Conservation (phyloP, 2,329 filamentous ascomycete genomes). For the Talaromyces atroroseus region DNA sequence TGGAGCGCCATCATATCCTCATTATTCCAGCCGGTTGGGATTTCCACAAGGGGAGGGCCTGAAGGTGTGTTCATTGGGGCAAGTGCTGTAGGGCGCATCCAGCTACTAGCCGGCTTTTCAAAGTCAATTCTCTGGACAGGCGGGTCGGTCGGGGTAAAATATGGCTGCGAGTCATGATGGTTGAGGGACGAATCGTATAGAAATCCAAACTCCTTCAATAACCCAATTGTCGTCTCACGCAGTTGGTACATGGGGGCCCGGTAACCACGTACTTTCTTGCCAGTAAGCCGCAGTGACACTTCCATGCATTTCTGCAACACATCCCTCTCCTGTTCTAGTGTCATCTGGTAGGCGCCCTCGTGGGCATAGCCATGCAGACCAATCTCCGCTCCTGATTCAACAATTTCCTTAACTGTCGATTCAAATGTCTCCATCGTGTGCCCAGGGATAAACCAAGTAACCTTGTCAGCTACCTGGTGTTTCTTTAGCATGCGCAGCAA, state of each 20-base stretch:
- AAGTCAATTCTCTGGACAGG: constrained; percentile 39
- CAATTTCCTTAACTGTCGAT: constrained; percentile 44
- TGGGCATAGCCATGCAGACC: constrained; percentile 59
- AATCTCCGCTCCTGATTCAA: constrained; percentile 51
- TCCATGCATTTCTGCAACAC: constrained; percentile 69
- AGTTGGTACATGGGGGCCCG: constrained; percentile 36
- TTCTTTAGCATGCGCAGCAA: constrained; percentile 51
- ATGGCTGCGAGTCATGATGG: constrained; percentile 39
- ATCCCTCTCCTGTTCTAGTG: constrained; percentile 64
- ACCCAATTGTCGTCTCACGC: constrained; percentile 34
- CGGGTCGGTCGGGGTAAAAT: constrained; percentile 34
- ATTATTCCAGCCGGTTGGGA: constrained; percentile 44
- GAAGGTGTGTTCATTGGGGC: not conserved
- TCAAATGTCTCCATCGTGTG: constrained; percentile 57
- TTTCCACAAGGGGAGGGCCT: constrained; percentile 33
- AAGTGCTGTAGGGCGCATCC: constrained; percentile 40
- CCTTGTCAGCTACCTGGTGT: constrained; percentile 46
- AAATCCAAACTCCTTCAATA: constrained; percentile 38
- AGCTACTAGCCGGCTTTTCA: constrained; percentile 35
- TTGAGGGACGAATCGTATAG: constrained; percentile 41
- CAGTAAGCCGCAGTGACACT: constrained; percentile 64
- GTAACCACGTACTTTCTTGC: constrained; percentile 57
- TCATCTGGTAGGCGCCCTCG: constrained; percentile 67
- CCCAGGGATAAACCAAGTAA: constrained; percentile 58
- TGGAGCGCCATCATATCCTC: constrained; percentile 45